These are phyloP conservation scores for Nitzschia inconspicua DNA, from an alignment of 108 stramenopile genomes.

Conservation along the genomic window DNA sequence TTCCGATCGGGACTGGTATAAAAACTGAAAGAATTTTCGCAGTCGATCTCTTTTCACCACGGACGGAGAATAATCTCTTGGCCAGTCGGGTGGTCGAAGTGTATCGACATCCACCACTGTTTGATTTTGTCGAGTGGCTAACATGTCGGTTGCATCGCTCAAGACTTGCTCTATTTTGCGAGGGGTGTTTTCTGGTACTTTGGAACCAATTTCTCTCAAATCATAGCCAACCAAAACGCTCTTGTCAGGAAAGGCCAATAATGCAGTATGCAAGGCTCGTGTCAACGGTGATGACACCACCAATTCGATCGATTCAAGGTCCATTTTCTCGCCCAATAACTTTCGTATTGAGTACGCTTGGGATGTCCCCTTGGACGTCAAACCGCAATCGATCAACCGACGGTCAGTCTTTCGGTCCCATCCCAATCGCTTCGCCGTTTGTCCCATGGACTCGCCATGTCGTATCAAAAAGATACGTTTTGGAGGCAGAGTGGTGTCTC, in stretches of 20 bases:
- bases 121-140: background rate
- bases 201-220: constrained; percentile 30
- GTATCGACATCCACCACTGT: constrained; percentile 10
- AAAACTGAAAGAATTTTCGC: constrained; percentile 17
- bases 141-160: constrained; percentile 10
- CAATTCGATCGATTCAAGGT: constrained; percentile 20
- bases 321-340: background rate
- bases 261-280: constrained; percentile 41
- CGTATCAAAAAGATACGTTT: constrained; percentile 35
- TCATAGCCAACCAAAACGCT: constrained; percentile 24
- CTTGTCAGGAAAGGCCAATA: constrained; percentile 34
- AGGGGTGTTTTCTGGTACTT: constrained; percentile 36
- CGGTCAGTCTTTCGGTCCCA: constrained; percentile 27
- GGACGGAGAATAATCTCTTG: constrained; percentile 12
- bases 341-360: constrained; percentile 22
- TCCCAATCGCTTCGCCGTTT: constrained; percentile 17
- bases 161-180: constrained; percentile 17
- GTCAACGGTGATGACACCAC: constrained; percentile 42
- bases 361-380: constrained; percentile 17
- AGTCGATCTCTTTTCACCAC: constrained; percentile 25
- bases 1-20: constrained; percentile 4
- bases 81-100: constrained; percentile 18
- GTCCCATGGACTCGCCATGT: constrained; percentile 39
- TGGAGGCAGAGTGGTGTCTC: background rate
- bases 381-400: constrained; percentile 27